Base-by-base conservation (phyloP, 805 yeast genomes). In the Nakazawaea wickerhamii region DNA sequence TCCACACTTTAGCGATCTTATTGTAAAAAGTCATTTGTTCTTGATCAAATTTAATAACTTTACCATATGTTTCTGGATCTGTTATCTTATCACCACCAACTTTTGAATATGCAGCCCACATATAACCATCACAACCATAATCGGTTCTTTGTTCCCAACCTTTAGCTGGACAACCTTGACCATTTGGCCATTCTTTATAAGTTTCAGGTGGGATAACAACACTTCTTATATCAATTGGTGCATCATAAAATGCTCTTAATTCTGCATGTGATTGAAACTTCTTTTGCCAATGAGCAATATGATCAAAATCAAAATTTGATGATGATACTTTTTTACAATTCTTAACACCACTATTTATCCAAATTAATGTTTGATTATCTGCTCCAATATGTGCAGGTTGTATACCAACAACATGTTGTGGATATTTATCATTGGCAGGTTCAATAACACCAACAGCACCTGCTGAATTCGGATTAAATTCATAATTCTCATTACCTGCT, bases 311-410 rank as follows among this genome's bases (percentile, higher is more conserved):
- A 22, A 60, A 59, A 30, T 55, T 53, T 26, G 64, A 69, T 13
- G 67, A 60, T 23, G 64, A 58, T 14, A 62, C 59, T 43, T 70
- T 63, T 49, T 76, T 75, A 58, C 89, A 83, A 40, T 69, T 75
- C 38, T 69, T 64, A 54, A 81, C 71, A 0, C 91, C 91, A n/a
- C 88, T 82, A 52, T 83, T 82, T 39, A 81, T 68, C 88, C 89
- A 83, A 4, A 80, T 51, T 36, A 79, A 55, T 0, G 75, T 67
- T 34, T 63, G 66, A 40, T 68, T 60, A 54, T 75, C 80, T 40
- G 73, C 80, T 21, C 65, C 60, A 11, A 79, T 57, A 57, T 79
- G 85, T 2, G 77, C 81, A 1, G 84, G 84, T 53, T 79, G 84
- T 15, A 43, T 38, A 4, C 46, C 43, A 2, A 43, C 25, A 6